Conservation (phyloP, 805 yeast species). For the Candida rishiriensis region DNA sequence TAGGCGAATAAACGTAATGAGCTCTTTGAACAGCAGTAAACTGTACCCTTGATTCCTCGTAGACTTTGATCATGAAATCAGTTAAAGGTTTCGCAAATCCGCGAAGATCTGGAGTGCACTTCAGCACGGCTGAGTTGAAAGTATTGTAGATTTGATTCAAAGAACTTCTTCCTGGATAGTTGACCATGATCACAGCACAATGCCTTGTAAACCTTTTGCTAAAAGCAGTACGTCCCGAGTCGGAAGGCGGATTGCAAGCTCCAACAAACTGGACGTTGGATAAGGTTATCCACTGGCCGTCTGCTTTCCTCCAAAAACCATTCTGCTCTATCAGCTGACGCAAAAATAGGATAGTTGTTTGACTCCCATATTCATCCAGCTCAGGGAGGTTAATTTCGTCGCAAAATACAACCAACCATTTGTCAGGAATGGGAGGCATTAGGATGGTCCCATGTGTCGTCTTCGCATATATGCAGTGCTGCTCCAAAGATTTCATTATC, state of each 20-base stretch:
- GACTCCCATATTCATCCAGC: conserved; percentile 68
- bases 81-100: conserved; percentile 53
- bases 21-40: conserved; percentile 38
- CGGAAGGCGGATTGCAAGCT: conserved; percentile 89
- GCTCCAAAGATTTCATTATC: conserved; percentile 63
- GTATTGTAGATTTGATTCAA: conserved; percentile 62
- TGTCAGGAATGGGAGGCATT: conserved; percentile 56
- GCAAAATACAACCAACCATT: conserved; percentile 78
- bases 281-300: conserved; percentile 62
- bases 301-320: conserved; percentile 72
- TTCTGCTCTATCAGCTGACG: conserved; percentile 67
- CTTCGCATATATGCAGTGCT: conserved; percentile 58
- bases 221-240: conserved; percentile 63
- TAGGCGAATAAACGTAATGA: conserved; percentile 79
- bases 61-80: conserved; percentile 62
- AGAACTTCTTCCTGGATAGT: conserved; percentile 66
- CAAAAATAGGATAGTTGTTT: conserved; percentile 61
- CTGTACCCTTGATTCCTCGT: conserved; percentile 36
- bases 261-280: conserved; percentile 79
- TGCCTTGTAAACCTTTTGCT: conserved; percentile 64
- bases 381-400: conserved; percentile 88
- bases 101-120: conserved; percentile 53
- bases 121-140: conserved; percentile 52
- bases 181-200: conserved; percentile 63
- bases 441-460: conserved; percentile 49